phyloP scores from a whole-genome alignment of 768 basidiomycete genomes.

The Russula vinacea region DNA sequence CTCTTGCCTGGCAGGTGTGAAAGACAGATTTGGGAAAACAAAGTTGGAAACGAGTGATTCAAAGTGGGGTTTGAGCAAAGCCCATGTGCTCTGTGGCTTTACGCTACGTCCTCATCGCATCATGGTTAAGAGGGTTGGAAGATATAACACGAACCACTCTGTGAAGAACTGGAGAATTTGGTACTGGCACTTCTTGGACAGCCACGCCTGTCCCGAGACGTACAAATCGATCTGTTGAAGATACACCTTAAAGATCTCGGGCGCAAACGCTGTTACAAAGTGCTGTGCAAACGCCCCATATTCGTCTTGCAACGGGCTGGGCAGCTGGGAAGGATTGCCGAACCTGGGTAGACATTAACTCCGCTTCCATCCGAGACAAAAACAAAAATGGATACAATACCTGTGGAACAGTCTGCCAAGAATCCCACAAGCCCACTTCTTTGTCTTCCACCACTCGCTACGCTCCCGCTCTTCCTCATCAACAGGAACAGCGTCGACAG shows the following conservation, averaged over 20 bases:
- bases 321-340: slow-evolving; percentile 86
- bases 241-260: slow-evolving; percentile 82
- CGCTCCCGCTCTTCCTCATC: slow-evolving; percentile 74
- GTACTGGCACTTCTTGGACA: slow-evolving; percentile 80
- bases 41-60: slow-evolving; percentile 74
- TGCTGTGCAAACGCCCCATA: slow-evolving; percentile 73
- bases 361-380: neutral
- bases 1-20: slow-evolving; percentile 61
- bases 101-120: slow-evolving; percentile 48
- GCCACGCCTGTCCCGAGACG: slow-evolving; percentile 71
- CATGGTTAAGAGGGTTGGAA: slow-evolving; percentile 3
- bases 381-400: slow-evolving; percentile 34
- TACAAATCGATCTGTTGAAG: slow-evolving; percentile 67
- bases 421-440: slow-evolving; percentile 90
- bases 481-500: slow-evolving; percentile 59
- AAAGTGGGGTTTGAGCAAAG: slow-evolving; percentile 80
- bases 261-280: slow-evolving; percentile 75
- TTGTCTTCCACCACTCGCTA: slow-evolving; percentile 86
- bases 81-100: slow-evolving; percentile 92
- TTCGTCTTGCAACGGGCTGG: slow-evolving; percentile 62
- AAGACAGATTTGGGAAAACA: slow-evolving; percentile 83
- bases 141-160: slow-evolving; percentile 60
- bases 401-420: slow-evolving; percentile 78
- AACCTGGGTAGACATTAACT: slow-evolving; percentile 44
- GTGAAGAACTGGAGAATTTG: slow-evolving; percentile 83